Base-by-base conservation (phyloP, 176 grass and related monocot species). In the Elaeis guineensis region DNA sequence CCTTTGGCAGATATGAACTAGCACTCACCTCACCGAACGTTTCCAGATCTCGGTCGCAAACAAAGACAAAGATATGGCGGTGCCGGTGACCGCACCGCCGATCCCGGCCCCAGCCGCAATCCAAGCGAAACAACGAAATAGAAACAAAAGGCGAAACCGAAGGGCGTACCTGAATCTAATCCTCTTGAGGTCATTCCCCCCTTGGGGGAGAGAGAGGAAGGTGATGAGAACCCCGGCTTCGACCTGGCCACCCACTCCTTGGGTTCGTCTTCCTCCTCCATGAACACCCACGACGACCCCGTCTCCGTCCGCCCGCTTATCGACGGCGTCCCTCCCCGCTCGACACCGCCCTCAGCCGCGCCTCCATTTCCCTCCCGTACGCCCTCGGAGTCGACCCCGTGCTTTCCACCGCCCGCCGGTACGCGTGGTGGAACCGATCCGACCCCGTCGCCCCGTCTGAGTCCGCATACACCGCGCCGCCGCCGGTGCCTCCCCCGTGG, bases 191-290 rank as follows among this genome's bases (percentile, higher is more conserved):
- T 99, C 84, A 67, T 99, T 99, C 21, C 94, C 94, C 49, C 94
- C 94, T n/a, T 85, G 79, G 9, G 84, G 74, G 72, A 93, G 71
- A 0, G 88, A 80, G 32, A 92, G 70, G 75, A 98, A 98, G 20
- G 93, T 98, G 79, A 98, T 98, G 62, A 92, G 87, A 57, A 98
- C 88, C 1, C 93, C 93, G 4, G 88, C 88, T 76, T 98, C 93
- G 4, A 98, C 93, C 69, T 98, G 93, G 93, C 88, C 72, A 83
- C 71, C 93, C 93, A 92, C 73, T 98, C 93, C 79, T 83, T 98
- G n/a, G 74, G 79, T 50, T 89, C 82, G 0, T 78, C 81, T 30
- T 78, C 88, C 66, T 85, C 89, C 21, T 78, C 48, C 56, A 21
- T 19, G 6, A 61, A 75, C 17, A 30, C 65, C 16, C 57, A 39